Base-by-base conservation (phyloP, 2,329 filamentous ascomycete genomes). In the Fusarium sp. region DNA sequence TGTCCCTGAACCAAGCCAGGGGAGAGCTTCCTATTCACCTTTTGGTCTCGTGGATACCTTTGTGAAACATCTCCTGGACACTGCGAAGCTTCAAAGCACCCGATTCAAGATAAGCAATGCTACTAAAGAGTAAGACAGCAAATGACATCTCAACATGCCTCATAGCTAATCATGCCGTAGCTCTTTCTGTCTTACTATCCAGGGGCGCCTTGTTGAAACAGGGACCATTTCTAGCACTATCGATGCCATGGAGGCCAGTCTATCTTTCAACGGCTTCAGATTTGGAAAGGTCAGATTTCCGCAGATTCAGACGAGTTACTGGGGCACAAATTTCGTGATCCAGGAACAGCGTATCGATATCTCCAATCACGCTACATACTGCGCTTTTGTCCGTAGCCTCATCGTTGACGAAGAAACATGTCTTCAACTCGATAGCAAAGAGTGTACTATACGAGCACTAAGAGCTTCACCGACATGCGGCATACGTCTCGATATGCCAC, bases 241-340 rank as follows among this genome's bases (percentile, higher is more conserved):
- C 57, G 63, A 74, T 22, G 63, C 77, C 32, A 76, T 76, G 72
- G 66, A 72, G 20, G 68, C 78, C 44, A 75, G 77, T 24, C 55
- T 81, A 51, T 73, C 73, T 22, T 81, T 77, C 54, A 74, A 76
- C 44, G 75, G 72, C 20, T 68, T 40, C 22, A 55, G 53, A n/a
- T 78, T 80, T 54, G 79, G 77, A 16, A 77, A 74, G 45, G 58
- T 80, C 32, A 66, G 59, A 44, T 62, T 80, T 6, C 77, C 79
- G n/a, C 71, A 77, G 49, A 67, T 75, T 18, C 70, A 70, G 32
- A 77, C 77, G 22, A 73, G 73, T 43, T 71, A 77, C 20, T 73
- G 75, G 59, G 77, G 77, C 11, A 71, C 73, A 34, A 61, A 72
- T 9, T 64, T 81, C 32, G 25, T 68, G n/a, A 63, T 78, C 12